Percentiles rank a stretch among this genome's conserved stretches.
These are phyloP conservation scores for Beauveria varroae DNA, from an alignment of 2,329 filamentous ascomycete species.

Conservation along the genomic window DNA sequence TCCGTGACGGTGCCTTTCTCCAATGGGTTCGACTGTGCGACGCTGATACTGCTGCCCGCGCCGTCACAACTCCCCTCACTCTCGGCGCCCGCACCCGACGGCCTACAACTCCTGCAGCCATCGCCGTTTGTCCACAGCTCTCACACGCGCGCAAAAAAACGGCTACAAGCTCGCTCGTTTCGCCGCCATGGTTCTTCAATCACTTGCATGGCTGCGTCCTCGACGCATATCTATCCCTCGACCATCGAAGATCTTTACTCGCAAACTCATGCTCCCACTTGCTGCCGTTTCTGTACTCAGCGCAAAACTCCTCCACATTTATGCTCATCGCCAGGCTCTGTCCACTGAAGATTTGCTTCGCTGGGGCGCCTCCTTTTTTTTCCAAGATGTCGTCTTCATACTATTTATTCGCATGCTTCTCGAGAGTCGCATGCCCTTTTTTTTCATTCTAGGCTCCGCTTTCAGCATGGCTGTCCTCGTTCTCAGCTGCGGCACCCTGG, in stretches of 20 bases:
- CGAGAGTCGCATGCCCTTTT: conserved; percentile 2
- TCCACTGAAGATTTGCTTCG: not conserved
- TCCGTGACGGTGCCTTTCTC: not conserved
- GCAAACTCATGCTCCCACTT: conserved; percentile 10
- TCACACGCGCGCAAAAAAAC: not conserved
- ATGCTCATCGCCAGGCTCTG: conserved; percentile 8
- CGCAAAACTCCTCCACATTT: conserved; percentile 9
- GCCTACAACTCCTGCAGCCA: not conserved
- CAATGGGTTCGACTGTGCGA: conserved; percentile 3
- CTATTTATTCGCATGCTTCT: conserved; percentile 6
- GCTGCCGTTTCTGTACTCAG: conserved; percentile 8
- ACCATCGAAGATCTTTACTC: conserved; percentile 9
- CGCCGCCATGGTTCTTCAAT: conserved; percentile 1
- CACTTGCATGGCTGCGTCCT: not conserved
- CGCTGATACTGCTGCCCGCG: not conserved
- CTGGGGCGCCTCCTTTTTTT: conserved; percentile 10
- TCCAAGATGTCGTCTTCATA: conserved; percentile 11
- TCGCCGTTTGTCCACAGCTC: not conserved
- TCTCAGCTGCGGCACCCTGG: conserved; percentile 21
- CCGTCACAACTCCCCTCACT: not conserved
- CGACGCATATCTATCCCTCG: conserved; percentile 6
- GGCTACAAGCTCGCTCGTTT: not conserved
- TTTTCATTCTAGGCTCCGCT: not conserved
- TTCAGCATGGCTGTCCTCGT: conserved; percentile 34
- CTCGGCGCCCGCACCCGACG: not conserved